Conservation (phyloP, 345 rosid species). For the Brassica carinata region DNA sequence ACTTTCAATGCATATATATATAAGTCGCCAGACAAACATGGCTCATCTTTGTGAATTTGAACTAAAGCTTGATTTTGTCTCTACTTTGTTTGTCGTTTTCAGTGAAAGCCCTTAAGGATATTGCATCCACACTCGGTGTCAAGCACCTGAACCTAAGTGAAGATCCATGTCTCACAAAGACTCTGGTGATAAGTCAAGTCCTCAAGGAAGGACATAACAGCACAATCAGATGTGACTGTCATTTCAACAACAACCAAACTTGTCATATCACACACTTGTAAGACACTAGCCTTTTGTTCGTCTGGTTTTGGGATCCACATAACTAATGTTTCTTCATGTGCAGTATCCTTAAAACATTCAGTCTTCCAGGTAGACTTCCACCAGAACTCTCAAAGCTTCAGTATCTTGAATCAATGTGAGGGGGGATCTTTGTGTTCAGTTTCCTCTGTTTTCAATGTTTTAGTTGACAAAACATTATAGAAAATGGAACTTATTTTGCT, state of each 20-base stretch:
- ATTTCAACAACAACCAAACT: constrained; percentile 35
- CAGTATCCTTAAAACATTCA: constrained; percentile 52
- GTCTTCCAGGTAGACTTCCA: constrained; percentile 73
- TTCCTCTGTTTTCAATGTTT: constrained; percentile 3
- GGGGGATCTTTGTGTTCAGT: neutral
- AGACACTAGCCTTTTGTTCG: neutral
- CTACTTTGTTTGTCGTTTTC: neutral
- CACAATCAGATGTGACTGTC: constrained; percentile 36
- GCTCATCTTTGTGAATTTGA: neutral
- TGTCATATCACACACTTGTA: constrained; percentile 42
- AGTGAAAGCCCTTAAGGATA: constrained; percentile 38
- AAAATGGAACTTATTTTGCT: neutral
- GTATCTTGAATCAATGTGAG: constrained; percentile 59
- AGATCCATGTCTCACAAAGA: constrained; percentile 41
- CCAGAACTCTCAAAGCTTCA: constrained; percentile 59
- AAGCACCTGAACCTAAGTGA: constrained; percentile 31
- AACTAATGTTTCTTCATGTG: constrained; percentile 17
- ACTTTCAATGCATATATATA: neutral
- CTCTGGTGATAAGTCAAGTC: constrained; percentile 30
- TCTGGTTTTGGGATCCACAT: neutral
- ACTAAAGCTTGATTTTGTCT: neutral
- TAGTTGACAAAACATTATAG: neutral
- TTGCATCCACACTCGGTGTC: constrained; percentile 30
- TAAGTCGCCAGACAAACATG: neutral
- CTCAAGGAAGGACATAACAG: constrained; percentile 35